Evolutionary conservation across 306 rosid species (phyloP), one percentile per base, ranked within the genome.

Genomic region (Erythrophleum fordii): DNA sequence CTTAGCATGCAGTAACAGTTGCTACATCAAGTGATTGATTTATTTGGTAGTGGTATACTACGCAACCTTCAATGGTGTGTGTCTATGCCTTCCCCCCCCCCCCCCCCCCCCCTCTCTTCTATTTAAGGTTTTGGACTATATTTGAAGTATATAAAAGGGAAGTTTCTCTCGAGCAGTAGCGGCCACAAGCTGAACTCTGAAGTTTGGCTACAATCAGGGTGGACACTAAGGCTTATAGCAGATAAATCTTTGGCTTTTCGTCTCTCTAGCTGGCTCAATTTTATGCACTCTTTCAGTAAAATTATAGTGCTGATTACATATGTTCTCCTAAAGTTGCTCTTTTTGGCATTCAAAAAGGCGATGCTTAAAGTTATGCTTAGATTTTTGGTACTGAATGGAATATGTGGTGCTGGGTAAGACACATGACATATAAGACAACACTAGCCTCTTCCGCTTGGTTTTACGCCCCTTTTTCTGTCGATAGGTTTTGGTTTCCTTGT

Each of bases 11-110:
- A 17, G 12, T 20, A 69, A 17, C 18, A 69, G 70, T 66, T 80
- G 59, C 25, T 66, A 46, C 25, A 28, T 73, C 58, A 9, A 73
- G 44, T 66, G 80, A 8, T 41, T 81, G 45, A 23, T 75, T 68
- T 28, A 13, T 13, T 1, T 18, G 64, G 37, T 41, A 18, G 59
- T 52, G 59, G 59, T 52, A 53, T 28, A 16, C 69, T 67, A 67
- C 29, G 46, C 41, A 52, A 81, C 62, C 49, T 18, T 29, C 59
- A 52, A 17, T 5, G 25, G 25, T 13, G 25, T 18, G 59, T 52
- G 5, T 52, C 9, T 52, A 2, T 52, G 55, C 3, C 59, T n/a
- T n/a, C n/a, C n/a, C n/a, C n/a, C n/a, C n/a, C n/a, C n/a, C n/a
- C n/a, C n/a, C n/a, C n/a, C n/a, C n/a, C n/a, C n/a, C n/a, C n/a